Evolutionary conservation across 305 asterid species (phyloP).

Genomic region (Rubia occidens): DNA sequence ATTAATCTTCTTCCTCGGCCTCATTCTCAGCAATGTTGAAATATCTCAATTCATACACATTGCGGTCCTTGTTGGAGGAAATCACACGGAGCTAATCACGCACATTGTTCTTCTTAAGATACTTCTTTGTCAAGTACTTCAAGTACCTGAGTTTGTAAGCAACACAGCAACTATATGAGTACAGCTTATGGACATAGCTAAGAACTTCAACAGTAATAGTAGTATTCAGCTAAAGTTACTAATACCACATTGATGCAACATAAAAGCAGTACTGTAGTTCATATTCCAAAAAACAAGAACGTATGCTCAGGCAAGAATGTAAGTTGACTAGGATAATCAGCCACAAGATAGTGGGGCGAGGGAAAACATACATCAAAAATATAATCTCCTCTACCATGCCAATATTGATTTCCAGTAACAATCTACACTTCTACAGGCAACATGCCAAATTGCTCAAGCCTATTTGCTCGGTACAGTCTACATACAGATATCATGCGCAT

Average conservation of each 20-base stretch:
- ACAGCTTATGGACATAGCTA: neutral
- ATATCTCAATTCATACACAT: conserved; percentile 70
- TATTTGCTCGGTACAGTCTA: too few relatives aligned
- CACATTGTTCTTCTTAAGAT: conserved; percentile 77
- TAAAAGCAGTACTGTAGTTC: neutral
- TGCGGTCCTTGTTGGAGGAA: conserved; percentile 19
- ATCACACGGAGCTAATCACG: conserved; percentile 92
- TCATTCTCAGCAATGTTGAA: conserved; percentile 95
- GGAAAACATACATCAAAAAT: too few relatives aligned
- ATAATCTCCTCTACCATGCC: too few relatives aligned
- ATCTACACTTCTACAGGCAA: too few relatives aligned
- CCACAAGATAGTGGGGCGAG: too few relatives aligned
- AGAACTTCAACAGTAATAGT: neutral
- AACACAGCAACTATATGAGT: neutral
- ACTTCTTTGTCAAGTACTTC: conserved; percentile 84
- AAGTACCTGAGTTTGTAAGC: conserved; percentile 34
- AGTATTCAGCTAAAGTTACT: neutral
- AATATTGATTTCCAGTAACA: too few relatives aligned
- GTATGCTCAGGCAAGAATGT: too few relatives aligned
- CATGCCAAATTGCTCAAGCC: too few relatives aligned
- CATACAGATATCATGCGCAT: too few relatives aligned
- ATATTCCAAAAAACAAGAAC: too few relatives aligned
- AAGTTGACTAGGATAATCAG: too few relatives aligned
- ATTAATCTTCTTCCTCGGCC: conserved; percentile 50
- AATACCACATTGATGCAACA: neutral